These are phyloP conservation scores for Collariella sp. DNA, from an alignment of 495 filamentous ascomycete genomes.

Conservation along the genomic window DNA sequence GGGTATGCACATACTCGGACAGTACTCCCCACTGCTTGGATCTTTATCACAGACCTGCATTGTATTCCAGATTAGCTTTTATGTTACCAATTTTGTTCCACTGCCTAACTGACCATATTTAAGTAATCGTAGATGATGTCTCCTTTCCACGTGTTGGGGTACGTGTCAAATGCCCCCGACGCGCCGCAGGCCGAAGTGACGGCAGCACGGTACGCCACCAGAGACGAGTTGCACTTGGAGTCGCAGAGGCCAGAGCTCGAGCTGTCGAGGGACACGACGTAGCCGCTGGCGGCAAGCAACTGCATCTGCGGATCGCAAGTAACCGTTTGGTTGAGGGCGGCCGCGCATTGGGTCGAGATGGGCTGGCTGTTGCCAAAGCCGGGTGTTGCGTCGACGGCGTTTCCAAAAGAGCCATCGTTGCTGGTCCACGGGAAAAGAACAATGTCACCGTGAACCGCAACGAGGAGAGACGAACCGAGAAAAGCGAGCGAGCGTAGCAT, in stretches of 20 bases:
- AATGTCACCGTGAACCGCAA: neutral
- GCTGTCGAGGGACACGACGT: neutral
- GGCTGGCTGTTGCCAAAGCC: neutral
- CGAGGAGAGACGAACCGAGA: neutral
- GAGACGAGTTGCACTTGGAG: neutral
- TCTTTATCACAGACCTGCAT: neutral
- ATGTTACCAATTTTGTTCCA: neutral
- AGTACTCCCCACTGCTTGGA: neutral
- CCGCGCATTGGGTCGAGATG: neutral
- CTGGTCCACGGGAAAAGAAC: conserved; percentile 1
- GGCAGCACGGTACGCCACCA: neutral
- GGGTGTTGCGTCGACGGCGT: neutral
- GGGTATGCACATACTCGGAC: neutral
- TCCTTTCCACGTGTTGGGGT: neutral
- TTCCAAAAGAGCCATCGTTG: neutral
- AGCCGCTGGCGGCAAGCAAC: neutral
- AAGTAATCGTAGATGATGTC: conserved; percentile 3
- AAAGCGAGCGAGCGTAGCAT: neutral
- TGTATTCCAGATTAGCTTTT: neutral
- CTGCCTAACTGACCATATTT: neutral
- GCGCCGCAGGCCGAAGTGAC: neutral
- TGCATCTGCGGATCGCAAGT: neutral
- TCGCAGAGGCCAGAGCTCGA: neutral
- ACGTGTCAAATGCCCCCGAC: neutral
- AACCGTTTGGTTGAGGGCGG: neutral